These are phyloP conservation scores for Agaricales sp. DNA, from an alignment of 1,284 basidiomycete genomes.

Conservation along the genomic window DNA sequence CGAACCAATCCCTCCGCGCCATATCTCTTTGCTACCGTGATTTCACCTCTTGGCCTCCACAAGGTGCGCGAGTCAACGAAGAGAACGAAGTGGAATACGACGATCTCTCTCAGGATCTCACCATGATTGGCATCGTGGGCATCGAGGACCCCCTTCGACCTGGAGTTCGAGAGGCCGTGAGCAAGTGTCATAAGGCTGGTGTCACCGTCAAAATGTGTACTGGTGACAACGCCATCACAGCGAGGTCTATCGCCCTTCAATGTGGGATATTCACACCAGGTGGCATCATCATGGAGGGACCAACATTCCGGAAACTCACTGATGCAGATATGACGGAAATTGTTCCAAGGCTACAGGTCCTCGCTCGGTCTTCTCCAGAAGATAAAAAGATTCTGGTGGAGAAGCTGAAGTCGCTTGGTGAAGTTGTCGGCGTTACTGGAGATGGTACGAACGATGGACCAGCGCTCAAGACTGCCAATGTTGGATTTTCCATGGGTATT, in stretches of 20 bases:
- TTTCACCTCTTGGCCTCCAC: slow-evolving; percentile 81
- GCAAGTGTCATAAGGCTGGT: slow-evolving; percentile 79
- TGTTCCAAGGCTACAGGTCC: slow-evolving; percentile 63
- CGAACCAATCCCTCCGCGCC: slow-evolving; percentile 89
- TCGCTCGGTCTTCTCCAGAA: slow-evolving; percentile 94
- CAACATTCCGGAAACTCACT: slow-evolving; percentile 56
- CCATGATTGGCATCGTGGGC: slow-evolving; percentile 81
- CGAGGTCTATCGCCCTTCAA: slow-evolving; percentile 88
- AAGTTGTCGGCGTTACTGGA: slow-evolving; percentile 95
- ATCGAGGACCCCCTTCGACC: slow-evolving; percentile 94
- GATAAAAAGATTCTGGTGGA: slow-evolving; percentile 95
- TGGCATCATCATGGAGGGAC: slow-evolving; percentile 96
- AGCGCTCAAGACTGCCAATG: slow-evolving; percentile 89
- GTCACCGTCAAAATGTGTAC: slow-evolving; percentile 99
- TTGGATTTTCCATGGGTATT: slow-evolving; percentile 98
- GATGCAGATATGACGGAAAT: slow-evolving; percentile 50
- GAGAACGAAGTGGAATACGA: slow-evolving; percentile 64
- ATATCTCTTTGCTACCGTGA: slow-evolving; percentile 92
- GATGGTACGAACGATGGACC: slow-evolving; percentile 99
- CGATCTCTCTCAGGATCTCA: slow-evolving; percentile 63
- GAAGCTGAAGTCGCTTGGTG: slow-evolving; percentile 79
- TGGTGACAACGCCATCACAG: slow-evolving; percentile 93
- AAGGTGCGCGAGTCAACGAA: slow-evolving; percentile 27
- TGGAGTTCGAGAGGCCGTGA: slow-evolving; percentile 84
- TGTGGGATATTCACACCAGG: slow-evolving; percentile 91